These are phyloP conservation scores for Parascedosporium putredinis DNA, from an alignment of 2,329 filamentous ascomycete genomes.

Conservation along the genomic window DNA sequence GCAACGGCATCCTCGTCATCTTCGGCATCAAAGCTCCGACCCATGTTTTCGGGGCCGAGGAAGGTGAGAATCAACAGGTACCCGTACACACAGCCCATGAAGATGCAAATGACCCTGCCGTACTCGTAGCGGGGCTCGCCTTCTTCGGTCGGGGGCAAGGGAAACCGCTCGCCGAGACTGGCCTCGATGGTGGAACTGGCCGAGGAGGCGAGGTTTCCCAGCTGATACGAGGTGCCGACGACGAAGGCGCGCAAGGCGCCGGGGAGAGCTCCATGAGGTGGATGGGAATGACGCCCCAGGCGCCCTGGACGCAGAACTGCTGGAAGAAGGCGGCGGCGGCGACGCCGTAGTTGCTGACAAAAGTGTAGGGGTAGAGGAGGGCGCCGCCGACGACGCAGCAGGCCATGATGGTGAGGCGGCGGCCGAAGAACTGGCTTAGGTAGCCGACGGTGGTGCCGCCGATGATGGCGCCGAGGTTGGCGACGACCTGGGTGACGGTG, in stretches of 20 bases:
- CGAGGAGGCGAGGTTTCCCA: conserved; percentile 63
- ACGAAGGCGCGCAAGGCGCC: conserved; percentile 65
- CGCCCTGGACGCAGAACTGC: conserved; percentile 69
- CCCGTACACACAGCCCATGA: conserved; percentile 73
- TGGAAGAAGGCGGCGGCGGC: conserved; percentile 66
- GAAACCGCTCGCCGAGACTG: conserved; percentile 64
- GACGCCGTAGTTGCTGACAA: conserved; percentile 46
- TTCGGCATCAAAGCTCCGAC: conserved; percentile 38
- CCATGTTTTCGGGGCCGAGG: conserved; percentile 47
- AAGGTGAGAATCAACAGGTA: conserved; percentile 53
- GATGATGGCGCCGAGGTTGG: conserved; percentile 68
- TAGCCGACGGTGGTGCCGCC: conserved; percentile 67
- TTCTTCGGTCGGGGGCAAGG: conserved; percentile 45
- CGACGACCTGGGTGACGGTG: conserved; percentile 63
- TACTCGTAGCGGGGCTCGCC: conserved; percentile 55
- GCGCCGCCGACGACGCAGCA: conserved; percentile 48
- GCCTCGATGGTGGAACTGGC: conserved; percentile 68
- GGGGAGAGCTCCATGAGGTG: conserved; percentile 70
- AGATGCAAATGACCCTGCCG: conserved; percentile 78
- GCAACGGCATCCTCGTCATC: conserved; percentile 38
- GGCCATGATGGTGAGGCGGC: conserved; percentile 55
- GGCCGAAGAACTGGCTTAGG: conserved; percentile 63
- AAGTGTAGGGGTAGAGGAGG: conserved; percentile 61
- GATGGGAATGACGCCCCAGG: conserved; percentile 68
- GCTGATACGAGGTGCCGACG: conserved; percentile 64